Evolutionary conservation across 106 monocot genomes (phyloP).

Genomic region (Acanthochlamys bracteata): DNA sequence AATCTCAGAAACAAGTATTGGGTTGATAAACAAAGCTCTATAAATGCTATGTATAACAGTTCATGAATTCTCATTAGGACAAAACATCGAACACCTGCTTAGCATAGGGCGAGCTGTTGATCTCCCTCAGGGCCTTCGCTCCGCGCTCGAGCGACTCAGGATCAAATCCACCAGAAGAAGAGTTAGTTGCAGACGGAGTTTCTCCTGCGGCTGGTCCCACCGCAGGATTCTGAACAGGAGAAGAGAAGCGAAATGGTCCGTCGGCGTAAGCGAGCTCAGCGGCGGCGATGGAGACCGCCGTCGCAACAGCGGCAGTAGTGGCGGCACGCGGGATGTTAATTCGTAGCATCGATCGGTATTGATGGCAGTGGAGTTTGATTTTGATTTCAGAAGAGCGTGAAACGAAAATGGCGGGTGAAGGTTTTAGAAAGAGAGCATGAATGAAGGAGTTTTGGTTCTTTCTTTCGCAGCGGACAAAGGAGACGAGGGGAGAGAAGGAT

Average conservation of each 20-base stretch:
- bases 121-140: constrained; percentile 70
- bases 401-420: too few relatives aligned
- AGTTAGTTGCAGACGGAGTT: not conserved
- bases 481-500: too few relatives aligned
- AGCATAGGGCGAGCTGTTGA: constrained; percentile 61
- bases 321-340: constrained; percentile 3
- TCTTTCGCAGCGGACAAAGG: too few relatives aligned
- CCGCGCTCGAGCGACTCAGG: constrained; percentile 75
- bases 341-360: too few relatives aligned
- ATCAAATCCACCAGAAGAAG: constrained; percentile 52
- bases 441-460: too few relatives aligned
- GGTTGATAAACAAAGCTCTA: too few relatives aligned
- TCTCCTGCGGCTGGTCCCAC: too few relatives aligned
- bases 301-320: constrained; percentile 10
- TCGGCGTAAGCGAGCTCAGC: constrained; percentile 22
- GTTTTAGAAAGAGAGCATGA: too few relatives aligned
- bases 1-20: too few relatives aligned
- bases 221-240: not conserved
- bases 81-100: constrained; percentile 46
- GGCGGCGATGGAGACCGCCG: constrained; percentile 8
- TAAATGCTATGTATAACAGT: too few relatives aligned
- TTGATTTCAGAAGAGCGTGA: too few relatives aligned
- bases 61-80: too few relatives aligned
- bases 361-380: not conserved
- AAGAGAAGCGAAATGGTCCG: constrained; percentile 6